Evolutionary conservation across 257 asterid species (phyloP), one percentile per base, ranked within the genome.

Genomic region (Agastache rugosa): DNA sequence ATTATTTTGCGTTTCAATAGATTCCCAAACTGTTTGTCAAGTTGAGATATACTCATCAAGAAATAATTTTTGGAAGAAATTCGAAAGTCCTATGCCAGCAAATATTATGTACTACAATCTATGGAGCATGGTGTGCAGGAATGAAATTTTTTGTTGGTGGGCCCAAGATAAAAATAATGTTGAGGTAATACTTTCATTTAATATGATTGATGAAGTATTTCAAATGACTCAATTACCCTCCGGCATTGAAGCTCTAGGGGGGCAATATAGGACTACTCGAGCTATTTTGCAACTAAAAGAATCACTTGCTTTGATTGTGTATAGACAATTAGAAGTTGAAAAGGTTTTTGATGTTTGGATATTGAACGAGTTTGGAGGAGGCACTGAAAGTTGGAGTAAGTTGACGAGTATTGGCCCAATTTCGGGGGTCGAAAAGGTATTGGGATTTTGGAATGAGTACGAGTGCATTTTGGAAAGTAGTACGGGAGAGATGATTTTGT

Each of bases 61-160:
- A 4, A 62, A 59, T 4, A 65, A 86, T 61, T 73, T 80, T 0
- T 87, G 93, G 96, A 85, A 39, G 78, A 81, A 79, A 50, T 75
- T 76, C 8, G 85, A 79, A 3, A 35, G 19, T 3, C 2, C 0
- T 4, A 77, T 87, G 25, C 93, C 87, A 0, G 86, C 88, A 23
- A 80, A 84, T 42, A 80, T 87, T 12, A 84, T 83, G 86, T 82
- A 77, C 66, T 53, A 82, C n/a, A 86, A 78, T 55, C 48, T 78
- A 1, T 89, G 86, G 90, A 87, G 90, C 72, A 84, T 78, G 91
- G 88, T 86, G 6, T 84, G 80, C 78, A 86, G 72, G 60, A 83
- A 81, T 23, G 79, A 77, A 56, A 81, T 12, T 0, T 87, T 86
- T 67, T 87, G 96, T n/a, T 87, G 96, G 96, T 86, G 89, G 89